Evolutionary conservation across 2,329 filamentous ascomycete species (phyloP), one percentile per base, ranked within the genome.

Genomic region (Sporothrix inflata): DNA sequence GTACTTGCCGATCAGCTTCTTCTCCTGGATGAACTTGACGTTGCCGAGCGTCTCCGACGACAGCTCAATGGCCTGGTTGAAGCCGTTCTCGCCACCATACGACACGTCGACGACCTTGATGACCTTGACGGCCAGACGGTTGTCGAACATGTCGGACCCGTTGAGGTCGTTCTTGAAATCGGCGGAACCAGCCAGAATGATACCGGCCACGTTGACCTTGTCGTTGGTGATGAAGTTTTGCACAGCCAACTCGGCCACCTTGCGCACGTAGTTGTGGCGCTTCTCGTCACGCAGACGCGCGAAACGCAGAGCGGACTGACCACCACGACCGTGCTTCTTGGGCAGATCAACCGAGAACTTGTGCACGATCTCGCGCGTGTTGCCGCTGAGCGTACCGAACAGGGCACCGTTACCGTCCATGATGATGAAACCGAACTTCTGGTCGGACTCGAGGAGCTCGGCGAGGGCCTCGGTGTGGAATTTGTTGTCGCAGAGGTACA

Each of bases 151-250:
- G 83, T 99, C 96, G 74, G 96, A 98, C 79, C 93, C 93, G 84
- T 98, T 98, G 70, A 99, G 87, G 80, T 99, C 96, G 84, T 97
- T 98, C 87, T 99, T 99, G 91, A 99, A 99, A 84, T 99, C 96
- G 80, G 96, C 96, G 45, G 94, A 97, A 86, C 96, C 96, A 75
- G 96, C 96, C 75, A 99, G 88, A 80, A 99, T 97, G 74, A 99
- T 85, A 79, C 96, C 97, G 73, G 93, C 94, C 66, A 98, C 95
- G 82, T 99, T 99, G 84, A 97, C 93, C 86, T 98, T 99, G 87
- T 99, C 96, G 81, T 91, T 92, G 79, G 94, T 97, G 83, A 99
- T 98, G 84, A 97, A 99, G 84, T 98, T 98, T 84, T 99, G 97
- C 70, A 99, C 96, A 47, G 96, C 96, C 84, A 98, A 84, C 83